Base-by-base conservation (phyloP, 768 basidiomycete genomes). In the Lactifluus echinatus region DNA sequence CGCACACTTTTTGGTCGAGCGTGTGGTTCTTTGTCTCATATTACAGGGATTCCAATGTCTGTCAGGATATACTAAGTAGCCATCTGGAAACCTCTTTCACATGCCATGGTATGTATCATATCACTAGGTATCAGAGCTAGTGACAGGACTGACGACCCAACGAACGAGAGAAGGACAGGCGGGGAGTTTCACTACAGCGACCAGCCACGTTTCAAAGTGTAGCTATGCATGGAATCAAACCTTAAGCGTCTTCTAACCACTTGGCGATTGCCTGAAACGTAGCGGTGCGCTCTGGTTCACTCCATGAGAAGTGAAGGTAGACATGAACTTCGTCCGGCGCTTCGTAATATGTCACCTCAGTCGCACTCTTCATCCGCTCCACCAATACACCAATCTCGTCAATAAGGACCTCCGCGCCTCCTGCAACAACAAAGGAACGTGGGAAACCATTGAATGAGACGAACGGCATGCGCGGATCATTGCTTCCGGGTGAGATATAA, bases 261-360 rank as follows among this genome's bases (percentile, higher is more conserved):
- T 71, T 65, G 7, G 75, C 77, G 55, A 84, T 79, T 4, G 70
- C 76, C 55, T 72, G 69, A 19, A 80, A 66, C 1, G 78, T 74
- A 44, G 21, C 15, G 3, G 73, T 73, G 57, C 80, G 70, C 67
- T 82, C 80, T 3, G 81, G 79, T 57, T 81, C 78, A 61, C 77
- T 75, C 72, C 74, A 79, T 1, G 59, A 39, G 45, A 84, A 76
- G 19, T 72, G 66, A 12, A 83, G 51, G 64, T 77, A 79, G 53
- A 82, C 81, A 65, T 84, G 83, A 12, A 63, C 59, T 6, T 53
- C 60, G 48, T 64, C 63, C 15, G 39, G 47, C 26, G 40, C 48
- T 24, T 58, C 57, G 28, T 53, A 53, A 39, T 58, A 58, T 28
- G 37, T 29, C 45, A 58, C 43, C 17, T 50, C 29, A 17, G 36